These are phyloP conservation scores for Tillandsia fasciculata DNA, from an alignment of 176 grass and related monocot species.

Conservation along the genomic window DNA sequence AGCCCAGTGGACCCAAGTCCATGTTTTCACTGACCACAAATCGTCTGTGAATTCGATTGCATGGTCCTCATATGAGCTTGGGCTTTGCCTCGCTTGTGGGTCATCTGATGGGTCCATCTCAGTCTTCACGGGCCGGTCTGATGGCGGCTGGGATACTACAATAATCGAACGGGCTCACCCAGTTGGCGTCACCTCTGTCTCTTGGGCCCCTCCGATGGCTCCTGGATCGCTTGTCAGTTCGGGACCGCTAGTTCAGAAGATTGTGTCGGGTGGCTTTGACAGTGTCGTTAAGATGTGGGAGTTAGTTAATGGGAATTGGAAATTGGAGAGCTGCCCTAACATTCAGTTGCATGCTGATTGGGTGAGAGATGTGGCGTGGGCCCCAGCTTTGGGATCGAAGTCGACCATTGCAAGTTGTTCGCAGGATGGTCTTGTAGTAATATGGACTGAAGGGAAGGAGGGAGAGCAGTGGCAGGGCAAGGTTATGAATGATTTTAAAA, in stretches of 20 bases:
- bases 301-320: slow-evolving; percentile 49
- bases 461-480: slow-evolving; percentile 63
- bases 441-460: slow-evolving; percentile 64
- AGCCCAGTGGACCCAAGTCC: slow-evolving; percentile 50
- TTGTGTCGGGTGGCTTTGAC: slow-evolving; percentile 68
- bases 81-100: slow-evolving; percentile 47
- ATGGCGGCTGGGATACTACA: slow-evolving; percentile 50
- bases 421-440: slow-evolving; percentile 55
- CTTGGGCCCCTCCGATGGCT: slow-evolving; percentile 60
- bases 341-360: slow-evolving; percentile 54
- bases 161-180: slow-evolving; percentile 62
- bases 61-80: slow-evolving; percentile 60
- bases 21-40: slow-evolving; percentile 58
- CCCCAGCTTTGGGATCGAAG: slow-evolving; percentile 52
- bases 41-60: slow-evolving; percentile 74
- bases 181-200: slow-evolving; percentile 48
- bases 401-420: slow-evolving; percentile 50
- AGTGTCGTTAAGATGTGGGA: slow-evolving; percentile 56
- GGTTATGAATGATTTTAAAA: slow-evolving; percentile 45
- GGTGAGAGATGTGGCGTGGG: slow-evolving; percentile 68
- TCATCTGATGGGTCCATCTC: slow-evolving; percentile 74
- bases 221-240: slow-evolving; percentile 49
- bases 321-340: slow-evolving; percentile 31
- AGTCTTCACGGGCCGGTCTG: slow-evolving; percentile 33
- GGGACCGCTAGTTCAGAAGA: slow-evolving; percentile 45